A percentile compares a stretch with the other conserved stretches of the same genome.
phyloP scores from a whole-genome alignment of 139 green algal genomes.

The Nannochloris sp. region DNA sequence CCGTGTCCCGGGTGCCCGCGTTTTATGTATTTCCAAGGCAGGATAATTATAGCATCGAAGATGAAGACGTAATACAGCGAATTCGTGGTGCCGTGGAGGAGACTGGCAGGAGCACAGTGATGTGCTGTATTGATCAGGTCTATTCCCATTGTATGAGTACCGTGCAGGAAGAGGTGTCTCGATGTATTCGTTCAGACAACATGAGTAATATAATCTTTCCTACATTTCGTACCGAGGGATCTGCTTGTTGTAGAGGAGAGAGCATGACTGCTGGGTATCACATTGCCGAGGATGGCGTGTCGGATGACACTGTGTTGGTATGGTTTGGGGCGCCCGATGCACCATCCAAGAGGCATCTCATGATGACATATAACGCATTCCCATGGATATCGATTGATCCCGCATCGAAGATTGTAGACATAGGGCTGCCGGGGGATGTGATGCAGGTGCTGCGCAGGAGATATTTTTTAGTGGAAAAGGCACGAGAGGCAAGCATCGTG shows the following conservation, averaged over 20 bases:
- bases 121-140: constrained; percentile 2
- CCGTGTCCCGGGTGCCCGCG: constrained; percentile 53
- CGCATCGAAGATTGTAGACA: background rate
- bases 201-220: constrained; percentile 21
- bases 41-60: background rate
- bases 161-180: background rate
- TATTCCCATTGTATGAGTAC: background rate
- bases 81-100: background rate
- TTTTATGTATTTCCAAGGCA: constrained; percentile 69
- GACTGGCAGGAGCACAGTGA: background rate
- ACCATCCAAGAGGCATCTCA: constrained; percentile 46
- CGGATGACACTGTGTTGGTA: constrained; percentile 30
- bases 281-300: background rate
- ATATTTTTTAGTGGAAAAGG: constrained; percentile 82
- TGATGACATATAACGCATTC: constrained; percentile 44
- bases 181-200: background rate
- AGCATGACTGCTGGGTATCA: background rate
- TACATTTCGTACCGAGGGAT: too few species aligned
- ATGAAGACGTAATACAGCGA: background rate
- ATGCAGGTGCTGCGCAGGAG: constrained; percentile 33
- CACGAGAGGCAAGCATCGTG: constrained; percentile 71
- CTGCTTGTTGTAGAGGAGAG: too few species aligned
- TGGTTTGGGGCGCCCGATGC: constrained; percentile 45
- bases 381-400: constrained; percentile 45
- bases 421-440: constrained; percentile 24